These are phyloP conservation scores for Phaseolus lunatus DNA, from an alignment of 306 rosid species.

Conservation along the genomic window DNA sequence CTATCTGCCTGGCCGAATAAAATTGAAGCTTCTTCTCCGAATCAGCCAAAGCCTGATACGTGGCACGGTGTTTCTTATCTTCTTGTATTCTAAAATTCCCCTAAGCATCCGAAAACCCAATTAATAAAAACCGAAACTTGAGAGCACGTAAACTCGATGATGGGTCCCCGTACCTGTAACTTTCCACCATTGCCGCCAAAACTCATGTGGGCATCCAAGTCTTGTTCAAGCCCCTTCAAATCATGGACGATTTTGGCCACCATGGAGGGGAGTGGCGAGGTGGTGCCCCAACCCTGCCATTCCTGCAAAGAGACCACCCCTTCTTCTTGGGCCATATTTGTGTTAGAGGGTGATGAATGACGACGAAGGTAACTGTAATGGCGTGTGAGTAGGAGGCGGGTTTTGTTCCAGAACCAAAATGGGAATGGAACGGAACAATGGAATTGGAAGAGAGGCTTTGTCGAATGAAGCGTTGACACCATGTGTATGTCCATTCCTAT, in stretches of 20 bases:
- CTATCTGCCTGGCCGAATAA: constrained; percentile 90
- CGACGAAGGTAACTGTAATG: not conserved
- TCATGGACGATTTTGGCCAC: constrained; percentile 69
- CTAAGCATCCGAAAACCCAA: constrained; percentile 46
- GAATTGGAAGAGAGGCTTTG: constrained; percentile 43
- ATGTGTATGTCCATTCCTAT: not conserved
- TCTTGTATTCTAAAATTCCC: constrained; percentile 68
- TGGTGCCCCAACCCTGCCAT: constrained; percentile 93
- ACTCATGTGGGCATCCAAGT: constrained; percentile 64
- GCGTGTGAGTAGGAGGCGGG: constrained; percentile 38
- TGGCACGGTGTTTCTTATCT: constrained; percentile 89
- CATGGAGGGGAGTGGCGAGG: constrained; percentile 70
- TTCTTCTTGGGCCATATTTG: constrained; percentile 15
- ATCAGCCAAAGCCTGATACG: constrained; percentile 72
- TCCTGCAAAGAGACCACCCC: constrained; percentile 70
- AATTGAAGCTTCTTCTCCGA: constrained; percentile 82
- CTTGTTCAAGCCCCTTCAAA: constrained; percentile 68
- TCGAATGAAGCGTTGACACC: not conserved
- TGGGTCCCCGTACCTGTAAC: constrained; percentile 51
- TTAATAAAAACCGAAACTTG: not conserved
- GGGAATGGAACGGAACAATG: not conserved
- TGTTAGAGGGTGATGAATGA: constrained; percentile 33
- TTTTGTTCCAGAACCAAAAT: constrained; percentile 32
- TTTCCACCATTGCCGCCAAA: constrained; percentile 91
- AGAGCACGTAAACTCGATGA: not conserved